These are phyloP conservation scores for Tubosaeta brunneosetosa DNA, from an alignment of 768 basidiomycete species.

Conservation along the genomic window DNA sequence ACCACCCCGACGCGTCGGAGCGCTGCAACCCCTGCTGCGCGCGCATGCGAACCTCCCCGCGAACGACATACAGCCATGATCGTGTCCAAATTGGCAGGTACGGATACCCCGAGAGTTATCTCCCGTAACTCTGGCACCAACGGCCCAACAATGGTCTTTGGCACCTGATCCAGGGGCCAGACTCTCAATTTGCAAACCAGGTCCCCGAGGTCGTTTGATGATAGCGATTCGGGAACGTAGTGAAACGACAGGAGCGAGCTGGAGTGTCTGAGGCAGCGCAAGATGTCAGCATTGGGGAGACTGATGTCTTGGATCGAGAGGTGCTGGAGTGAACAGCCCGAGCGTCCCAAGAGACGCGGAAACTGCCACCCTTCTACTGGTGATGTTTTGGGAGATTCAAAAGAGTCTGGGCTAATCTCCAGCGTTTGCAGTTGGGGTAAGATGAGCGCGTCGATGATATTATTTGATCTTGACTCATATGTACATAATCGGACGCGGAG, in stretches of 20 bases:
- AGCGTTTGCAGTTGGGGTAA: slow-evolving; percentile 18
- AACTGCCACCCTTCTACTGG: no score
- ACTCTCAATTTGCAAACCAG: slow-evolving; percentile 1
- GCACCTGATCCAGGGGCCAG: background rate
- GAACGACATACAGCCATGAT: slow-evolving; percentile 10
- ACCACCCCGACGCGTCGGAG: slow-evolving; percentile 7
- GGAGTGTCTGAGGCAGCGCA: slow-evolving; percentile 16
- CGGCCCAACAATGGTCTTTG: background rate
- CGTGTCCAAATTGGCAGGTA: slow-evolving; percentile 5
- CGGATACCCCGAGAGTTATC: slow-evolving; percentile 13
- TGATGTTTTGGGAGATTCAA: no score
- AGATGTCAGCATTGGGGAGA: slow-evolving; percentile 13
- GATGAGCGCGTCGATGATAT: slow-evolving; percentile 8
- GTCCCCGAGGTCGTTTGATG: slow-evolving; percentile 7
- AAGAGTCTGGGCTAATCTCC: slow-evolving; percentile 10
- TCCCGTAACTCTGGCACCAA: slow-evolving; percentile 10
- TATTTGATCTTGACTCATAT: background rate
- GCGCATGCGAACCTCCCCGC: slow-evolving; percentile 2
- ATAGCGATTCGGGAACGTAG: slow-evolving; percentile 14
- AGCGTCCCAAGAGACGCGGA: slow-evolving; percentile 12
- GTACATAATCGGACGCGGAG: slow-evolving; percentile 13
- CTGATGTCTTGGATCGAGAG: slow-evolving; percentile 11
- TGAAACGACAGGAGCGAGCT: slow-evolving; percentile 6
- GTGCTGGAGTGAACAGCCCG: slow-evolving; percentile 7
- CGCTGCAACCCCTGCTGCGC: background rate